phyloP scores from a whole-genome alignment of 2,329 filamentous ascomycete genomes.

The Apiospora saccharicola region DNA sequence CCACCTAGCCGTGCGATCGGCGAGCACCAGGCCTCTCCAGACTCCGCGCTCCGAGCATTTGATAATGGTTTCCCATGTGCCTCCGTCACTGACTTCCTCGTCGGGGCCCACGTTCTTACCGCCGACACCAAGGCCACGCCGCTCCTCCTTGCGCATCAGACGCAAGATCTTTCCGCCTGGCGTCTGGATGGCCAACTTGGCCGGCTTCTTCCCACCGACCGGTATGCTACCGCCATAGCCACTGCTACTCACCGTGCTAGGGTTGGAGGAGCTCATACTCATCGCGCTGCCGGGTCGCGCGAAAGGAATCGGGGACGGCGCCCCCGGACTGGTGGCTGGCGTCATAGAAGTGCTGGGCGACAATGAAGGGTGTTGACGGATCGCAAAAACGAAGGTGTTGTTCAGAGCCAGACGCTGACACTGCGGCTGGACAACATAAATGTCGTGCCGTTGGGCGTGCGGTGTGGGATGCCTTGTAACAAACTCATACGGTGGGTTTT shows the following conservation, averaged over 20 bases:
- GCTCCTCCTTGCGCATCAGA: slow-evolving; percentile 81
- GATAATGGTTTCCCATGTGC: slow-evolving; percentile 88
- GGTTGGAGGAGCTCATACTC: slow-evolving; percentile 69
- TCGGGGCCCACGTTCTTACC: slow-evolving; percentile 47
- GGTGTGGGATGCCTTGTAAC: slow-evolving; percentile 92
- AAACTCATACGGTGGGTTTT: slow-evolving; percentile 95
- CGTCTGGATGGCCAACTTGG: slow-evolving; percentile 93
- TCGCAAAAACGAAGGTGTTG: slow-evolving; percentile 97
- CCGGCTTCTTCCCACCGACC: slow-evolving; percentile 76
- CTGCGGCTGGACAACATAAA: slow-evolving; percentile 96
- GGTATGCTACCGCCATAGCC: slow-evolving; percentile 45
- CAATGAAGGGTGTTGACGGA: slow-evolving; percentile 85
- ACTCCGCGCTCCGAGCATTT: slow-evolving; percentile 84
- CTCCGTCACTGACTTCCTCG: slow-evolving; percentile 72
- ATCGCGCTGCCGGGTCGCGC: slow-evolving; percentile 67
- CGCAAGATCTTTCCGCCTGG: slow-evolving; percentile 94
- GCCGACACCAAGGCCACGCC: slow-evolving; percentile 57
- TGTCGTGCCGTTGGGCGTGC: slow-evolving; percentile 95
- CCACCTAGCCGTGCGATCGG: slow-evolving; percentile 85
- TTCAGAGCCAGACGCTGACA: slow-evolving; percentile 88
- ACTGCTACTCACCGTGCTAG: slow-evolving; percentile 59
- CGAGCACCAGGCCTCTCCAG: slow-evolving; percentile 83
- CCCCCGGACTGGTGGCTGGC: slow-evolving; percentile 56
- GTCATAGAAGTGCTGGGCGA: slow-evolving; percentile 47
- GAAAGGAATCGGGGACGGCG: slow-evolving; percentile 67